Evolutionary conservation across 768 basidiomycete species (phyloP).

Genomic region (Brasilioporus rufonigricans): DNA sequence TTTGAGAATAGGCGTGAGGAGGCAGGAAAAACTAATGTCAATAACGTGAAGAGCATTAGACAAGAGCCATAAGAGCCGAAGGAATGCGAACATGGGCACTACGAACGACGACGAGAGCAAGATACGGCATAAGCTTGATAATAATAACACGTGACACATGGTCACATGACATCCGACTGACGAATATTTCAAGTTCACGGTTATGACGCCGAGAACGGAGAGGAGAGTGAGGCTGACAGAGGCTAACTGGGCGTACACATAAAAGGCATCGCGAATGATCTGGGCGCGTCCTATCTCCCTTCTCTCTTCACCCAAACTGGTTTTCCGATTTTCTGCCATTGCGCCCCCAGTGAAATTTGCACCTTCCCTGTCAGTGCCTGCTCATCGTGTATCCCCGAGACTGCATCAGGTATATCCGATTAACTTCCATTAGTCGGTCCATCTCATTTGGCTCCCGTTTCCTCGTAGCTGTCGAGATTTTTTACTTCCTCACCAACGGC

Average conservation of each 20-base stretch:
- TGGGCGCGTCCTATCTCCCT: neutral
- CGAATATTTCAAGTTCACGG: no score
- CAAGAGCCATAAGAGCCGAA: no score
- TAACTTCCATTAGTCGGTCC: constrained; percentile 3
- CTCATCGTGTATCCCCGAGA: constrained; percentile 13
- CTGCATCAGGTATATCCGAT: constrained; percentile 26
- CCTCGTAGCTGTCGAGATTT: constrained; percentile 45
- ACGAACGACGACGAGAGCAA: no score
- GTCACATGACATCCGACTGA: constrained; percentile 11
- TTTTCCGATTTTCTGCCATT: constrained; percentile 6
- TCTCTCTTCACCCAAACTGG: constrained; percentile 8
- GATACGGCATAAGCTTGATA: neutral
- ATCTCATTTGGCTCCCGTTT: neutral
- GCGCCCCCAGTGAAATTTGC: constrained; percentile 14
- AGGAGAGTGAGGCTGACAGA: constrained; percentile 13
- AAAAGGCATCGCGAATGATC: constrained; percentile 20
- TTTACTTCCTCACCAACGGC: constrained; percentile 39
- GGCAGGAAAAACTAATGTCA: no score
- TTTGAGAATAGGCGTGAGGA: no score
- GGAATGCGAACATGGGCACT: no score
- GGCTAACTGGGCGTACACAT: constrained; percentile 1
- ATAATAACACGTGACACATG: constrained; percentile 5
- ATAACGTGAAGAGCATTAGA: no score
- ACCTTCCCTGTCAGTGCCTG: neutral
- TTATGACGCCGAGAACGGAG: neutral